Percentiles rank a stretch among this genome's conserved stretches.
phyloP scores from a whole-genome alignment of 805 yeast species.

The Brettanomyces bruxellensis region DNA sequence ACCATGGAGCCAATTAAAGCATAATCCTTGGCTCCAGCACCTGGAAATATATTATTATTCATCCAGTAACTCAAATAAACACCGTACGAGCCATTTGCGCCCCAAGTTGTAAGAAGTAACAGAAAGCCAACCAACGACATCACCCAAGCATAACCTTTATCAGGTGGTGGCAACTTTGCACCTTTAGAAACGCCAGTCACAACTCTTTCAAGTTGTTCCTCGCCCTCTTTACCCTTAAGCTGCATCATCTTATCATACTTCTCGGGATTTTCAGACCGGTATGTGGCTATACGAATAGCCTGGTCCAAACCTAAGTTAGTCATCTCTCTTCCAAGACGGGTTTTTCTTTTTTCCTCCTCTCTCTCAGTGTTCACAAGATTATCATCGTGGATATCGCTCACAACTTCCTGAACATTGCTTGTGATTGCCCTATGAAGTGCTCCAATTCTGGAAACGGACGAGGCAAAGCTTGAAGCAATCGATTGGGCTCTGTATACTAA shows the following conservation, averaged over 20 bases:
- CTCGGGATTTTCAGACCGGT: slow-evolving; percentile 6
- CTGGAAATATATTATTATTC: slow-evolving; percentile 36
- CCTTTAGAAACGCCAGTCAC: not conserved
- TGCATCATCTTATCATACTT: too few relatives aligned
- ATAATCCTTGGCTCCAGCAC: slow-evolving; percentile 46
- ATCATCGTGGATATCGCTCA: slow-evolving; percentile 17
- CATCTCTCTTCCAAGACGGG: slow-evolving; percentile 12
- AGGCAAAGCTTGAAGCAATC: slow-evolving; percentile 2
- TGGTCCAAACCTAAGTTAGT: slow-evolving; percentile 17
- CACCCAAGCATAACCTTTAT: slow-evolving; percentile 46
- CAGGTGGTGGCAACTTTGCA: slow-evolving; percentile 2
- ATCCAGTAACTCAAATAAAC: slow-evolving; percentile 49
- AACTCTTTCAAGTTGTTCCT: slow-evolving; percentile 1
- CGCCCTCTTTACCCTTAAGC: not conserved
- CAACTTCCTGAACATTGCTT: slow-evolving; percentile 7
- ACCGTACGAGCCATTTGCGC: slow-evolving; percentile 55
- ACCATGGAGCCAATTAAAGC: slow-evolving; percentile 50
- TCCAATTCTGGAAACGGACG: slow-evolving; percentile 8
- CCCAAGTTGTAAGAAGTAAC: slow-evolving; percentile 52
- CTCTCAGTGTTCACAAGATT: slow-evolving; percentile 12
- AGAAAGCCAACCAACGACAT: slow-evolving; percentile 32
- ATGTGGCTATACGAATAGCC: slow-evolving; percentile 17
- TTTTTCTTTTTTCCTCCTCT: slow-evolving; percentile 3
- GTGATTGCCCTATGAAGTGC: slow-evolving; percentile 5
- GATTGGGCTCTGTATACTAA: not conserved